Evolutionary conservation across 352 stramenopile species (phyloP), one percentile per base, ranked within the genome.

Genomic region (Elongisporangium prolatum): DNA sequence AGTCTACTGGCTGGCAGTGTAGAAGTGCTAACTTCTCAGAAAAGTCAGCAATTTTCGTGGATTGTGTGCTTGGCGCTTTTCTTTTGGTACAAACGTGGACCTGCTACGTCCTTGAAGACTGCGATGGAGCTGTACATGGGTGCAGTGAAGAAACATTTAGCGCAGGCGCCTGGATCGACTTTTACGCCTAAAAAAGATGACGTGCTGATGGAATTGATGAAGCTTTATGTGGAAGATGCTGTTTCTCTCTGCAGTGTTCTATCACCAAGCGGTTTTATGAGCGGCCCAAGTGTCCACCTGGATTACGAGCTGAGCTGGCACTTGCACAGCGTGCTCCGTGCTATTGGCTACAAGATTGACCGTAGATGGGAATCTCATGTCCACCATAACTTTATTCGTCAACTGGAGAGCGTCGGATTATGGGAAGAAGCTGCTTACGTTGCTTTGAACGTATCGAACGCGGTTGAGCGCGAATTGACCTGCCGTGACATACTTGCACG

Each of bases 251-350:
- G 78, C 59, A 74, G 65, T 57, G 74, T 85, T 37, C 51, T 90
- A 54, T 88, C 78, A 10, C 78, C 78, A 6, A 88, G 75, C 54
- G 78, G 78, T 6, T 84, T 81, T 60, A 71, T 71, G 54, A 63
- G 56, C 18, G 59, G 57, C 16, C 48, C 63, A 28, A 24, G 6
- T 57, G 52, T 28, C n/a, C 66, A 88, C 47, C 62, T 92, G 61
- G 79, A 92, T 64, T 92, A 92, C 55, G 86, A 92, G 64, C 59
- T 88, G 34, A 81, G 72, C 48, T 94, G 82, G 82, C 84, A 94
- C 52, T 65, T 94, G 52, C 68, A 91, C 57, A 86, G 72, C 24
- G 75, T 92, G 51, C 65, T 94, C 21, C 82, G 71, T 34, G 76
- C 83, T 9, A 71, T 92, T 52, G 83, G 81, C 22, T 91, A 88